Base-by-base conservation (phyloP, 371 early-diverging fungal species). In the Mortierella sp. region DNA sequence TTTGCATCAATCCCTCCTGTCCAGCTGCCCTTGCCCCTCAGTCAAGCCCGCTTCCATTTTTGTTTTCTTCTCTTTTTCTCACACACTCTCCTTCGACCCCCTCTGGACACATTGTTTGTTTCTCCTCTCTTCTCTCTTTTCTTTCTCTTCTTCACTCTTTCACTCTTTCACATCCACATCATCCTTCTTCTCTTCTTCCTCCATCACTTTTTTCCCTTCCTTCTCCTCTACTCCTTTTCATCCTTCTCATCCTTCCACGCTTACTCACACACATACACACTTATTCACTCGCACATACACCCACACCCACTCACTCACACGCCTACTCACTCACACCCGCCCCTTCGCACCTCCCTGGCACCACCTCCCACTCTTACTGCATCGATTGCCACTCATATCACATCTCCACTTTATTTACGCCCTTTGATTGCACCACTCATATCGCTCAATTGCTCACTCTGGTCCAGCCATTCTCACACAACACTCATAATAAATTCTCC, bases 371-470 rank as follows among this genome's bases (percentile, higher is more conserved):
- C 57, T 59, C 16, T 59, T n/a, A 10, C 55, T 55, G 5, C 55
- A 10, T 26, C 55, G 14, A 13, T 31, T 13, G 13, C 59, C 28
- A 28, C 28, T 14, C 31, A 28, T n/a, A 28, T 57, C 26, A 4
- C 57, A 59, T 28, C 57, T 57, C 57, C 26, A 55, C 26, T 59
- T 31, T 28, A 14, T 59, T 31, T 31, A 59, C 61, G 61, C 61
- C 61, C 61, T 61, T 59, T 34, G 34, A 61, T 31, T 34, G 61
- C 61, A 61, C 34, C 61, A 61, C 61, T 61, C 61, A 61, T 61
- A 61, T 61, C 34, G 8, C 21, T 34, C 61, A 61, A 61, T 61
- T 61, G 61, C 61, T 61, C 61, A 61, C 61, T 31, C 59, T 19
- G 31, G 34, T 8, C 8, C 19, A n/a, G n/a, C n/a, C 61, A 19